Base-by-base conservation (phyloP, 495 filamentous ascomycete genomes). In the Choiromyces venosus region DNA sequence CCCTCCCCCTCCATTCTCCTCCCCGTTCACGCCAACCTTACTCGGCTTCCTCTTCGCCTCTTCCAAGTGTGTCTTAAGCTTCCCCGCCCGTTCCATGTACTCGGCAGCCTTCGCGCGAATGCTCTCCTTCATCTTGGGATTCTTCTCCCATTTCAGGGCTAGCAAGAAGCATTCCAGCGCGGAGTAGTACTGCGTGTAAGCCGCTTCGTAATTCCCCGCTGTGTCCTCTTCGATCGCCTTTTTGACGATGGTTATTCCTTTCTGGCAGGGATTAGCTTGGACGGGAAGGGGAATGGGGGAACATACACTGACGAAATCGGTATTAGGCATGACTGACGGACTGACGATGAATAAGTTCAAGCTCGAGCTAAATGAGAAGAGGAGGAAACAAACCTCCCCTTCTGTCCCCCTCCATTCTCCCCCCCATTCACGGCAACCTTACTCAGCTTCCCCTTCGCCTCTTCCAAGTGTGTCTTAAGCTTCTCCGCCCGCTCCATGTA, bases 401-500 rank as follows among this genome's bases (percentile, higher is more conserved):
- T 91, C 70, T 37, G 67, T 80, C 84, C 37, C 80, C 80, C 8
- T 85, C 84, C 73, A 87, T 87, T 67, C 86, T 85, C 77, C 87
- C 88, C 64, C 82, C 84, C 29, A 83, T 98, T 98, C 73, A 89
- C 89, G 29, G 93, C 93, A 69, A 98, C 87, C 74, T 95, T 91
- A 29, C 89, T 88, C 19, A 91, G 90, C n/a, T n/a, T n/a, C n/a
- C 90, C 92, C 77, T 87, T 87, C 65, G 85, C 85, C 33, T 93
- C 89, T 52, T 89, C 86, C 61, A 99, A 85, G 82, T 97, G 94
- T 18, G 89, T 88, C 84, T 98, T 98, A 66, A 99, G 87, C 85
- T 97, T 97, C 85, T 99, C 95, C 44, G 95, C 94, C 46, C 95
- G 91, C 82, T 96, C 93, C 92, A 99, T 96, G 86, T 99, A 99